These are phyloP conservation scores for Grifola frondosa DNA, from an alignment of 1,284 basidiomycete genomes.

Conservation along the genomic window DNA sequence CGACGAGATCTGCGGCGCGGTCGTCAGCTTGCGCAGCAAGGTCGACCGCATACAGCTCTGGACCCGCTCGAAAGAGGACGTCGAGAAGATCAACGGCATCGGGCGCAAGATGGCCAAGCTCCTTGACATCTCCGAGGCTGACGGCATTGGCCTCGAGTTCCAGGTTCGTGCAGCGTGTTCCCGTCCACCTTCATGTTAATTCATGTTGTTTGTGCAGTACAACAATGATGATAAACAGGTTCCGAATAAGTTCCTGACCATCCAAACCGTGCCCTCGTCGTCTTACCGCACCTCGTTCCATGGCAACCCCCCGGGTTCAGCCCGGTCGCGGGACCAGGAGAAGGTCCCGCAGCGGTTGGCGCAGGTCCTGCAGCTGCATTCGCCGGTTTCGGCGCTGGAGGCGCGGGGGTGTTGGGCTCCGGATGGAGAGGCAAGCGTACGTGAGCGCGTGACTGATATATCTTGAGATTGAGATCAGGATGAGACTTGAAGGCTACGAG, in stretches of 20 bases:
- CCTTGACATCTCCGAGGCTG: constrained; percentile 77
- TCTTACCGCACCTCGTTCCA: constrained; percentile 65
- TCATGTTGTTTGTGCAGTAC: constrained; percentile 45
- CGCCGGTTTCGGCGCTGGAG: constrained; percentile 33
- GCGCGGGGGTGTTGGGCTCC: constrained; percentile 29
- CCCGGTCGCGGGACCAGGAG: constrained; percentile 29
- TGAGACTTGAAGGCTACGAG: not conserved
- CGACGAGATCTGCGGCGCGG: constrained; percentile 87
- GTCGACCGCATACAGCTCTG: constrained; percentile 90
- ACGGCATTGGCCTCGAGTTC: constrained; percentile 85
- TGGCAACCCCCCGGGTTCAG: constrained; percentile 29
- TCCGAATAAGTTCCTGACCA: constrained; percentile 78
- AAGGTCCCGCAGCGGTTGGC: constrained; percentile 34
- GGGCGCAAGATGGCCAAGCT: constrained; percentile 80
- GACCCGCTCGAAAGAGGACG: constrained; percentile 81
- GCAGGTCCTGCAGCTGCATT: constrained; percentile 37
- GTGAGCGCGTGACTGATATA: constrained; percentile 2
- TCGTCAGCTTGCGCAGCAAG: constrained; percentile 84
- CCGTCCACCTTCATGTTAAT: constrained; percentile 3
- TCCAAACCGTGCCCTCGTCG: constrained; percentile 64
- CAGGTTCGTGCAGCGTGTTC: constrained; percentile 54
- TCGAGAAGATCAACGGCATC: constrained; percentile 80
- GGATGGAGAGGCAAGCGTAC: constrained; percentile 32
- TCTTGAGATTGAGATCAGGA: not conserved
- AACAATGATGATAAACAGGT: constrained; percentile 80